These are phyloP conservation scores for Mortierella sp. DNA, from an alignment of 371 early-diverging fungal species.

Conservation along the genomic window DNA sequence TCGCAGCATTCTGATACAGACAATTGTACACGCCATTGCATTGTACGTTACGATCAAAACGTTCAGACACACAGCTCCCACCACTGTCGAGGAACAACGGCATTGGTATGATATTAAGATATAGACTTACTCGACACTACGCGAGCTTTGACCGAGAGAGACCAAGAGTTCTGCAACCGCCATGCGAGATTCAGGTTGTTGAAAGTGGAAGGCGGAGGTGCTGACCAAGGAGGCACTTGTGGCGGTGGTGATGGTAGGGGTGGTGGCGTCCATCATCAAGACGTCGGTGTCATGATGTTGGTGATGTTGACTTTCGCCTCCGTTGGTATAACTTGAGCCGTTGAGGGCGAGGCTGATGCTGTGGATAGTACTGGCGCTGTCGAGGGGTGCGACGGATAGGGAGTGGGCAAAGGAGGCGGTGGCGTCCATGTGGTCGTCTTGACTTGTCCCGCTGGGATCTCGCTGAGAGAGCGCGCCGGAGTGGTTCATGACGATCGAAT, in stretches of 20 bases:
- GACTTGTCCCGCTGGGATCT: constrained; percentile 20
- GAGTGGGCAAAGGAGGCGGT: constrained; percentile 44
- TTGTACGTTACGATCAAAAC: not conserved
- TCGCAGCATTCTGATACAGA: not conserved
- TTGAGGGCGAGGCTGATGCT: constrained; percentile 25
- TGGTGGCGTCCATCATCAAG: constrained; percentile 19
- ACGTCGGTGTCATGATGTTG: constrained; percentile 1
- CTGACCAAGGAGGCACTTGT: not conserved
- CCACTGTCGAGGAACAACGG: not conserved
- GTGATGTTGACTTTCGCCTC: not conserved
- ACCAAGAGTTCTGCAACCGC: constrained; percentile 46
- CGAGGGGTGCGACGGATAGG: constrained; percentile 33
- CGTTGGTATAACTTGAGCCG: not conserved
- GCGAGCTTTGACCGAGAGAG: constrained; percentile 36
- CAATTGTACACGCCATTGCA: not conserved
- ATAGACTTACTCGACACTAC: constrained; percentile 8
- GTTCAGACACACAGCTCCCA: not conserved
- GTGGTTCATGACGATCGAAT: constrained; percentile 15
- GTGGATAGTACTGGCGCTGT: constrained; percentile 19
- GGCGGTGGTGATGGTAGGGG: too few species aligned
- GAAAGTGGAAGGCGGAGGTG: constrained; percentile 6
- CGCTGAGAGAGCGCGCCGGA: constrained; percentile 24
- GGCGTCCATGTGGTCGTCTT: constrained; percentile 24
- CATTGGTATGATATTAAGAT: not conserved
- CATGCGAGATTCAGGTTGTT: constrained; percentile 41